Percentiles rank a stretch among this genome's conserved stretches.
Evolutionary conservation across 2,329 filamentous ascomycete species (phyloP).

Genomic region (Claviceps paspali): DNA sequence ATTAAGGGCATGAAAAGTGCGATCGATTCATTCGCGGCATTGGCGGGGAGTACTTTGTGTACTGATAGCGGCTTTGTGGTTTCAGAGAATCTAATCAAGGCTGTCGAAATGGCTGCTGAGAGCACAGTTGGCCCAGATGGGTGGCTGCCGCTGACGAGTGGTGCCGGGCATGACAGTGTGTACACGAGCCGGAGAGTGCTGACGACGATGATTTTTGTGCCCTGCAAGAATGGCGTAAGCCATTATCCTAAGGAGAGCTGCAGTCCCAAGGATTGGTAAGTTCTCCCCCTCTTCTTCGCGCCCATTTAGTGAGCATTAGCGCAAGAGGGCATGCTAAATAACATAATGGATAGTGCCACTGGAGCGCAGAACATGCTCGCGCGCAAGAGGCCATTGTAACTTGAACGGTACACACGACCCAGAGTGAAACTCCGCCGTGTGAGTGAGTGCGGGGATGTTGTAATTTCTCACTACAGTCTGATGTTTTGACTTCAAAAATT

Average conservation of each 20-base stretch:
- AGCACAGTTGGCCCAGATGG: constrained; percentile 34
- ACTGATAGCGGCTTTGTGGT: no score
- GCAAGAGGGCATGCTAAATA: background rate
- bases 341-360: constrained; percentile 8
- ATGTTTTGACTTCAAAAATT: no score
- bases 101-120: constrained; percentile 42
- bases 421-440: no score
- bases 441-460: no score
- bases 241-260: constrained; percentile 22
- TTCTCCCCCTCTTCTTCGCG: background rate
- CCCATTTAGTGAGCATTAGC: background rate
- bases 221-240: constrained; percentile 20
- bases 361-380: constrained; percentile 12
- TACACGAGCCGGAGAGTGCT: constrained; percentile 18
- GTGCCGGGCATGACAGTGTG: constrained; percentile 24
- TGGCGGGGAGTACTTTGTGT: no score
- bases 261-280: constrained; percentile 19
- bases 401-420: no score
- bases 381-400: background rate
- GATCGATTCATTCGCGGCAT: no score
- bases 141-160: constrained; percentile 19
- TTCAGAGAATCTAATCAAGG: no score
- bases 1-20: no score
- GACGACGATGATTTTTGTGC: constrained; percentile 24
- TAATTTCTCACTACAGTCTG: no score